Conservation (phyloP, 305 asterid genomes). For the Caryopteris hybrid region DNA sequence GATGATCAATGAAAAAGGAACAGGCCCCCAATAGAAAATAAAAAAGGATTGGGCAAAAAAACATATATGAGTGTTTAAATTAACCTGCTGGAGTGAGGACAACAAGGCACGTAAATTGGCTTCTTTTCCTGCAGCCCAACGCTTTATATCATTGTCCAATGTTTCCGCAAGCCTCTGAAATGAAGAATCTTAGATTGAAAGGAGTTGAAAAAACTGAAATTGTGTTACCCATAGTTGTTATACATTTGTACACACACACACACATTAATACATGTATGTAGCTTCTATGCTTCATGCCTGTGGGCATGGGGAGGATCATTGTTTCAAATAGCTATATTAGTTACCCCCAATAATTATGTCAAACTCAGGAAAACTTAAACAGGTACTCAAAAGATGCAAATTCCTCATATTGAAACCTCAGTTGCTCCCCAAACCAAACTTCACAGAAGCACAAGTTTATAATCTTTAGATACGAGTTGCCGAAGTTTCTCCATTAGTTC, state of each 20-base stretch:
- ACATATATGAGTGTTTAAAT: slow-evolving; percentile 10
- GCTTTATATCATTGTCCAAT: slow-evolving; percentile 67
- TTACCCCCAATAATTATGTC: neutral
- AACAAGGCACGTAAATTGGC: slow-evolving; percentile 83
- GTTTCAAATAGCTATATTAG: neutral
- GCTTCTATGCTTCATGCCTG: neutral
- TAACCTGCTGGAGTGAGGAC: slow-evolving; percentile 82
- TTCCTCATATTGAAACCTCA: neutral
- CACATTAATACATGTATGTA: neutral
- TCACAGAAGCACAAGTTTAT: neutral
- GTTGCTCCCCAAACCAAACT: neutral
- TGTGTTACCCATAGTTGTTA: neutral
- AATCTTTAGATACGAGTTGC: neutral
- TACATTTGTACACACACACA: neutral
- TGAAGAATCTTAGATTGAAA: slow-evolving; percentile 3
- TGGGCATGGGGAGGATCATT: neutral
- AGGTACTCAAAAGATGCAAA: neutral
- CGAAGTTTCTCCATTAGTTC: neutral
- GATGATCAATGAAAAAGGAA: neutral
- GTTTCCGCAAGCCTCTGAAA: slow-evolving; percentile 73
- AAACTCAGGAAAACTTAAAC: neutral
- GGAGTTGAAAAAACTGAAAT: neutral
- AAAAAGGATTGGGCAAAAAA: no score
- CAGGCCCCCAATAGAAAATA: no score
- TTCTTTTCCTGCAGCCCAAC: slow-evolving; percentile 95